Evolutionary conservation across 805 yeast genomes (phyloP), one percentile per base, ranked within the genome.

Genomic region (Saccharomycopsis sp.): DNA sequence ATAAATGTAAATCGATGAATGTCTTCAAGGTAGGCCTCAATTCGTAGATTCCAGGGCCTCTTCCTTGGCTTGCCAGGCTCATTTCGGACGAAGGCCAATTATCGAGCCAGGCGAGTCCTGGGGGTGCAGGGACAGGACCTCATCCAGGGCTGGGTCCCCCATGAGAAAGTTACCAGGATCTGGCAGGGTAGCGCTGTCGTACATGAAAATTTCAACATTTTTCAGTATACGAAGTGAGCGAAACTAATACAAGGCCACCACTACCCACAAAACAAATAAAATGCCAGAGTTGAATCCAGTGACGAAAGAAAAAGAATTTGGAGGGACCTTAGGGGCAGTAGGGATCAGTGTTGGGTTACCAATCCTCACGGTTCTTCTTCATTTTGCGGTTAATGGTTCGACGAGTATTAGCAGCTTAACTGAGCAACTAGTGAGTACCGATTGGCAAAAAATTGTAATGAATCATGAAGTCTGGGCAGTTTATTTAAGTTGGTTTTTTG

Each of bases 271-370:
- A 31, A 27, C 13, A 19, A 11, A 7, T 11, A 36, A 22, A 20
- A 32, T 38, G 42, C 36, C 41, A 4, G 46, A 38, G 38, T 54
- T 81, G 51, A 90, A 90, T 57, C 97, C 97, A 3, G 60, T 57
- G 38, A 86, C 97, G 1, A 67, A 62, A 3, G 75, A 79, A 38
- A 66, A 68, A 48, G 97, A 90, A 61, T 90, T 90, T 61, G 72
- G 74, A 26, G 98, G 98, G 0, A 62, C 72, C 3, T 60, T 74
- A 1, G 98, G 98, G 3, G 87, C 93, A 0, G 35, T 77, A 1
- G 71, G 68, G 3, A 74, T 90, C 46, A 64, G 90, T 0, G 13
- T 77, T 1, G 82, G 82, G 1, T 67, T 90, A 20, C 96, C 97
- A 1, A 36, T 69, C 0, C 65, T 86, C 8, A 70, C 84, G 14